These are phyloP conservation scores for Ogataea wickerhamii DNA, from an alignment of 805 yeast genomes.

Conservation along the genomic window DNA sequence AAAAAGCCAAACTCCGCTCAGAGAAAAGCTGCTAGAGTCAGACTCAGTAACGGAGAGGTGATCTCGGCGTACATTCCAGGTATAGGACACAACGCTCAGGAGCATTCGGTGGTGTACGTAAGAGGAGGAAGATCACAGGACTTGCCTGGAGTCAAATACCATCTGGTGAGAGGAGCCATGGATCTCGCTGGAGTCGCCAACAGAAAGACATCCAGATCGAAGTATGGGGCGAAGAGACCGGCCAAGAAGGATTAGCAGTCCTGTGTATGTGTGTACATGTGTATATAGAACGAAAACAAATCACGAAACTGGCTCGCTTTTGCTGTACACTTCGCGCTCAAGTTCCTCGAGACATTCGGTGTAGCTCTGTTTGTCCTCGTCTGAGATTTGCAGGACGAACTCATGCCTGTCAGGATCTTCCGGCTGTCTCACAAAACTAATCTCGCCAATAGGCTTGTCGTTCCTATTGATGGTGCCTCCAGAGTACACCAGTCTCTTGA, in stretches of 20 bases:
- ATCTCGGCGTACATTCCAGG: constrained; percentile 96
- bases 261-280: neutral
- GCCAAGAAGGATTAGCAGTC: constrained; percentile 37
- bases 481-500: constrained; percentile 41
- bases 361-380: constrained; percentile 39
- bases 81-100: constrained; percentile 97
- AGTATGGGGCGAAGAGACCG: constrained; percentile 90
- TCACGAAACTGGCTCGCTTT: constrained; percentile 4
- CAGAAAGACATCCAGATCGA: constrained; percentile 83
- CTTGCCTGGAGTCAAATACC: constrained; percentile 97
- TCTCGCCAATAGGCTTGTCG: constrained; percentile 33
- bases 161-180: constrained; percentile 86
- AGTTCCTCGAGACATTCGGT: constrained; percentile 41
- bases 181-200: constrained; percentile 95
- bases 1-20: constrained; percentile 98
- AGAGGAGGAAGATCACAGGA: constrained; percentile 99
- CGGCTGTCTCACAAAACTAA: constrained; percentile 27
- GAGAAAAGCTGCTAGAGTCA: constrained; percentile 93
- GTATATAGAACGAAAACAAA: too few relatives aligned
- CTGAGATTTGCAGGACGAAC: constrained; percentile 31
- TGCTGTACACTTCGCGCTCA: constrained; percentile 37
- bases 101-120: constrained; percentile 91
- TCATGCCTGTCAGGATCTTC: constrained; percentile 9
- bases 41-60: constrained; percentile 84
- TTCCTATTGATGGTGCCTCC: constrained; percentile 53